A percentile compares a stretch with the other conserved stretches of the same genome.
phyloP scores from a whole-genome alignment of 352 stramenopile species.

The Pythium monospermum region DNA sequence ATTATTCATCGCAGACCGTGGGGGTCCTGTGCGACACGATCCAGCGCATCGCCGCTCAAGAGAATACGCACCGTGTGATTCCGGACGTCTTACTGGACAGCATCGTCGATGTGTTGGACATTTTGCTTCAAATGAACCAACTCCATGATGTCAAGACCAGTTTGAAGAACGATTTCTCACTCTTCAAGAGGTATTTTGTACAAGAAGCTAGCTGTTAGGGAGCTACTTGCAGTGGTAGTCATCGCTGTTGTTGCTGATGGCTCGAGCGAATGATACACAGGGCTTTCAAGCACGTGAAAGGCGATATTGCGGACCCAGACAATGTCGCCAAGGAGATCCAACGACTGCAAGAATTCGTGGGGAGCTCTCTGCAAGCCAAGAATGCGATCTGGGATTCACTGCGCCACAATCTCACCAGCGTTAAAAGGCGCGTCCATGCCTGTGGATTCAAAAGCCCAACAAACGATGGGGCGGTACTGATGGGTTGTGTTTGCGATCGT shows the following conservation, averaged over 20 bases:
- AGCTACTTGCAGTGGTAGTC: too few relatives aligned
- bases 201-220: too few relatives aligned
- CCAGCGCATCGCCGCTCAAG: conserved; percentile 56
- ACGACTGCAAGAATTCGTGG: conserved; percentile 60
- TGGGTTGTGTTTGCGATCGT: conserved; percentile 1
- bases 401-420: conserved; percentile 54
- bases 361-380: conserved; percentile 45
- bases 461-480: too few relatives aligned
- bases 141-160: conserved; percentile 65
- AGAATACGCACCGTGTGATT: conserved; percentile 58
- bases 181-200: conserved; percentile 53
- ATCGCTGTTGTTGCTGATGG: too few relatives aligned
- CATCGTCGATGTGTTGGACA: conserved; percentile 56
- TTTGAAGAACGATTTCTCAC: conserved; percentile 67
- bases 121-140: conserved; percentile 58
- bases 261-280: conserved; percentile 18
- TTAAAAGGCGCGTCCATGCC: conserved; percentile 35
- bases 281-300: conserved; percentile 44
- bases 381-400: conserved; percentile 57
- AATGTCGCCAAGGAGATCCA: conserved; percentile 49
- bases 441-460: too few relatives aligned
- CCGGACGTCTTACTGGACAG: conserved; percentile 55
- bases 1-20: conserved; percentile 52
- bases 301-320: conserved; percentile 31
- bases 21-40: conserved; percentile 68